A percentile compares a stretch with the other conserved stretches of the same genome.
These are phyloP conservation scores for Russula brevipes DNA, from an alignment of 768 basidiomycete genomes.

Conservation along the genomic window DNA sequence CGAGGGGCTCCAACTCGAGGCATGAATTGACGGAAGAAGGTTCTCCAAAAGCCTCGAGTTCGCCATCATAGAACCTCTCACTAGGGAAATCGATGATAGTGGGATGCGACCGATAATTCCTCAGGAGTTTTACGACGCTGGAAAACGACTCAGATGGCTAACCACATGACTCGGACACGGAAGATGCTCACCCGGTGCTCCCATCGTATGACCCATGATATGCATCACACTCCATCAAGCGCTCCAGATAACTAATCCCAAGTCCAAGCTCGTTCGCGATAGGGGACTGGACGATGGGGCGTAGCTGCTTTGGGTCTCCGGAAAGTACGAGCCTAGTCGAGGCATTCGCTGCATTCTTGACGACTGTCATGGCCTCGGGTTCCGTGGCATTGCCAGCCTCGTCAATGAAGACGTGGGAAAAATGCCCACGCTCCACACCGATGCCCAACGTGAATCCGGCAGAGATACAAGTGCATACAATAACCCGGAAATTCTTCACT, in stretches of 20 bases:
- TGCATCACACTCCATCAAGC: conserved; percentile 32
- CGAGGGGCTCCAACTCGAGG: conserved; percentile 31
- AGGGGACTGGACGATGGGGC: conserved; percentile 58
- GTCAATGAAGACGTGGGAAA: conserved; percentile 63
- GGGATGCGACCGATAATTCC: conserved; percentile 62
- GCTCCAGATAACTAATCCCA: conserved; percentile 55
- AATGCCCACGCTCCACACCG: conserved; percentile 57
- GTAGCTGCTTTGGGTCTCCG: conserved; percentile 68
- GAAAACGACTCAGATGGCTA: not conserved
- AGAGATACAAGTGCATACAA: conserved; percentile 62
- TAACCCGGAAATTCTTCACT: conserved; percentile 40
- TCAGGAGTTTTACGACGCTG: conserved; percentile 57
- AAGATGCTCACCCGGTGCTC: conserved; percentile 5
- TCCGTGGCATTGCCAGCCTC: conserved; percentile 72
- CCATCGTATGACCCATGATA: not conserved
- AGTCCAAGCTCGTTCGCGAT: conserved; percentile 55
- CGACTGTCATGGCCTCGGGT: conserved; percentile 56
- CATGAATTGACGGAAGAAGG: conserved; percentile 29
- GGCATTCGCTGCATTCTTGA: conserved; percentile 53
- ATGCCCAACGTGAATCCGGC: conserved; percentile 51
- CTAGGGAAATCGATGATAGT: conserved; percentile 60
- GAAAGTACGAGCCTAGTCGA: conserved; percentile 56
- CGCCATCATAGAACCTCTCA: conserved; percentile 51
- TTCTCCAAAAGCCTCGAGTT: conserved; percentile 48
- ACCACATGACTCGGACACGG: not conserved